phyloP scores from a whole-genome alignment of 139 green algal genomes.

The Tetradesmus obliquus region DNA sequence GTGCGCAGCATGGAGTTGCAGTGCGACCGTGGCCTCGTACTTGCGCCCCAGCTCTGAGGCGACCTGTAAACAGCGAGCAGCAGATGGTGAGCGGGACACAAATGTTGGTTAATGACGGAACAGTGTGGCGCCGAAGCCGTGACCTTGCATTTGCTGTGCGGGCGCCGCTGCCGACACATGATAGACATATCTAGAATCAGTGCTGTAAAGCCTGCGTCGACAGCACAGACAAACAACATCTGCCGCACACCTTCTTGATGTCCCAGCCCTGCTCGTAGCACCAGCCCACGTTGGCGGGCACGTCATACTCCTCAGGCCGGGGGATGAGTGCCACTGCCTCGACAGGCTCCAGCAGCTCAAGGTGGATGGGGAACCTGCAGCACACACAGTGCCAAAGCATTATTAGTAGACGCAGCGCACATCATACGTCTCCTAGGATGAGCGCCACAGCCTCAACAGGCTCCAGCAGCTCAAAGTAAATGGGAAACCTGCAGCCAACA shows the following conservation, averaged over 20 bases:
- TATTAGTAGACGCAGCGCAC: neutral
- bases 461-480: conserved; percentile 16
- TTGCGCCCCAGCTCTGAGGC: neutral
- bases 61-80: neutral
- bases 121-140: too few relatives aligned
- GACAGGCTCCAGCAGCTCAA: conserved; percentile 17
- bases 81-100: too few relatives aligned
- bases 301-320: neutral
- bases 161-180: neutral
- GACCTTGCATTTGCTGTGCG: too few relatives aligned
- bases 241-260: conserved; percentile 7
- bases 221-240: neutral
- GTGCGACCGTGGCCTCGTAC: neutral
- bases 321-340: neutral
- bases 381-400: neutral
- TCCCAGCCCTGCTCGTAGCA: conserved; percentile 34
- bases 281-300: conserved; percentile 23
- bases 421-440: neutral
- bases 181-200: neutral
- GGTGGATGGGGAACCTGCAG: conserved; percentile 23
- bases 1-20: neutral
- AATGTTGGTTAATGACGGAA: too few relatives aligned
- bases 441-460: neutral
- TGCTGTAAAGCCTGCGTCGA: too few relatives aligned
- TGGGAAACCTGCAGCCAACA: conserved; percentile 16